A percentile compares a stretch with the other conserved stretches of the same genome.
Conservation (phyloP, 2,329 filamentous ascomycete genomes). For the Hirsutella thompsonii region DNA sequence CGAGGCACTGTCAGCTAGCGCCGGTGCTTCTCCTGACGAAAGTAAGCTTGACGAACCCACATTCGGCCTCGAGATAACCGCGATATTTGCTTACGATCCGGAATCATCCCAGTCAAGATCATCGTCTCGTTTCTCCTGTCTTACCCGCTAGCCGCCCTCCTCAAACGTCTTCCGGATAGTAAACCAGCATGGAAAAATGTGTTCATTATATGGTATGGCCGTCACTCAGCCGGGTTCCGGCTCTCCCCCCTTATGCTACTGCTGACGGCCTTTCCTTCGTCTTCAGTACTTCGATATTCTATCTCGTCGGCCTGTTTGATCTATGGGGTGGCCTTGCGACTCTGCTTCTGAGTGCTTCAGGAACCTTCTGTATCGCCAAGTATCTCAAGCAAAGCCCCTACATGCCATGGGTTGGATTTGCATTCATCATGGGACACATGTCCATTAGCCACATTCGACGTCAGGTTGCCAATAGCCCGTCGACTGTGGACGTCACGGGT, state of each 20-base stretch:
- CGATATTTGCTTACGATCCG: constrained; percentile 4
- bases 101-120: constrained; percentile 63
- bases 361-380: constrained; percentile 71
- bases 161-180: constrained; percentile 82
- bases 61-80: neutral
- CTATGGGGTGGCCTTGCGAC: constrained; percentile 78
- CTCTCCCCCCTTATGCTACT: neutral
- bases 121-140: constrained; percentile 83
- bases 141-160: constrained; percentile 75
- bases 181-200: constrained; percentile 76
- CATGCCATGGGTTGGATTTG: constrained; percentile 96
- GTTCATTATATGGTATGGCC: constrained; percentile 61
- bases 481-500: constrained; percentile 73
- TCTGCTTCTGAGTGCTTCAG: constrained; percentile 64
- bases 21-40: constrained; percentile 25
- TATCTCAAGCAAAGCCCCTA: constrained; percentile 68
- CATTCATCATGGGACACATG: constrained; percentile 93
- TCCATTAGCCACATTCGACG: constrained; percentile 78
- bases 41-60: constrained; percentile 14
- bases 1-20: constrained; percentile 15
- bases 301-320: constrained; percentile 85
- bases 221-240: neutral
- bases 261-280: constrained; percentile 1
- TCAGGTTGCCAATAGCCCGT: constrained; percentile 54
- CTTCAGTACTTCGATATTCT: constrained; percentile 66